Evolutionary conservation across 2,329 filamentous ascomycete species (phyloP), one percentile per base, ranked within the genome.

Genomic region (Triangularia setosa): DNA sequence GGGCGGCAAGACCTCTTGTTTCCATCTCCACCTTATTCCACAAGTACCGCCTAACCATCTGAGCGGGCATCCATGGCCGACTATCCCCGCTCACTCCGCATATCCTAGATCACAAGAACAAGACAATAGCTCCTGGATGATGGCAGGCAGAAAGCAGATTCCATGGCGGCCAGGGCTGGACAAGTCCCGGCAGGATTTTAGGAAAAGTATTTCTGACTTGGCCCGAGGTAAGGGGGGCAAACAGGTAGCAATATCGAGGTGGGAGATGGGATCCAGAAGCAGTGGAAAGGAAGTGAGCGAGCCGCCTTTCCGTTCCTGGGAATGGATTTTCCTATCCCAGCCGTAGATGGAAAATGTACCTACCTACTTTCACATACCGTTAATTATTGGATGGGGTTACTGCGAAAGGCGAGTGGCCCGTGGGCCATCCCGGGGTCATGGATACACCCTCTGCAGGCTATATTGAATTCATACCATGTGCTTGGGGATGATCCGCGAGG

Each of bases 401-500:
- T 12, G 8, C 7, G 24, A 12, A 27, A 28, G 48, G n/a, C 27
- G 58, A 60, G 40, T 48, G 35, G 48, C 58, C 58, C 27, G 21
- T 27, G 44, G n/a, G 58, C 35, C 40, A 61, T 60, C 62, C 65
- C 62, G 52, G 65, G 57, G 57, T 64, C 60, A 23, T 58, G 62
- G 65, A 58, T 64, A 61, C 25, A 30, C 48, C 23, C 52, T 48
- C 60, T 59, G 54, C 57, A 67, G 24, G 5, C 28, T 61, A 62
- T 28, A 64, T 60, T 64, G 57, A 35, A 24, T 35, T 58, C 33
- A 40, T 40, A 24, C 18, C 23, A 48, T 23, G 18, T 58, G 21
- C 27, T 16, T 30, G 57, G 24, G 16, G 18, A 30, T 35, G 63
- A 58, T 57, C 58, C 60, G 63, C 30, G 59, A 44, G 44, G n/a